phyloP scores from a whole-genome alignment of 257 asterid species.

The Oldenlandia corymbosa region DNA sequence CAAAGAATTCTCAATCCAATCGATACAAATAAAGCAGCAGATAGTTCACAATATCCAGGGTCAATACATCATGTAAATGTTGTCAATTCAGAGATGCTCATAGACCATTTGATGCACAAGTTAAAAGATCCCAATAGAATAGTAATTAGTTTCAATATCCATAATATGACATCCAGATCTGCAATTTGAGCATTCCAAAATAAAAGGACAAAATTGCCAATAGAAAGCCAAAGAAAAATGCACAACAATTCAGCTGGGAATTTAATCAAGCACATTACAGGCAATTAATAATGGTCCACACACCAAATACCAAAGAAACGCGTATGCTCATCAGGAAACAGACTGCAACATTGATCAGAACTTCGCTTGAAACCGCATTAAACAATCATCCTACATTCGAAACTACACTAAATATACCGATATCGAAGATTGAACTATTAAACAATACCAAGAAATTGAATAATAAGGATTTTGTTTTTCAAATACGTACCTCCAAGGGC shows the following conservation, averaged over 20 bases:
- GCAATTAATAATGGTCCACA: constrained; percentile 1
- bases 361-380: not conserved
- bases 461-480: not conserved
- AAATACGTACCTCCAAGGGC: constrained; percentile 59
- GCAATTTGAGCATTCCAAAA: not conserved
- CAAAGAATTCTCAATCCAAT: not conserved
- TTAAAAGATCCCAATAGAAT: not conserved
- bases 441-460: not conserved
- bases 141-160: not conserved
- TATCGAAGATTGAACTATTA: not conserved
- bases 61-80: not conserved
- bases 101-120: not conserved
- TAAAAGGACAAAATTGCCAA: not conserved
- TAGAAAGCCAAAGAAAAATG: not conserved
- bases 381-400: not conserved
- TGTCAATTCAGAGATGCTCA: not conserved
- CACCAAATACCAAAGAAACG: not conserved
- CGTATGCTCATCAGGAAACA: not conserved
- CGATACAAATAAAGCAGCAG: not conserved
- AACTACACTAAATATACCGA: not conserved
- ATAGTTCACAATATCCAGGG: not conserved
- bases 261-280: not conserved
- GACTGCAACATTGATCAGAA: not conserved
- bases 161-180: not conserved
- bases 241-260: not conserved